Evolutionary conservation across 176 grass and related monocot genomes (phyloP).

Genomic region (Ampelocalamus luodianensis): DNA sequence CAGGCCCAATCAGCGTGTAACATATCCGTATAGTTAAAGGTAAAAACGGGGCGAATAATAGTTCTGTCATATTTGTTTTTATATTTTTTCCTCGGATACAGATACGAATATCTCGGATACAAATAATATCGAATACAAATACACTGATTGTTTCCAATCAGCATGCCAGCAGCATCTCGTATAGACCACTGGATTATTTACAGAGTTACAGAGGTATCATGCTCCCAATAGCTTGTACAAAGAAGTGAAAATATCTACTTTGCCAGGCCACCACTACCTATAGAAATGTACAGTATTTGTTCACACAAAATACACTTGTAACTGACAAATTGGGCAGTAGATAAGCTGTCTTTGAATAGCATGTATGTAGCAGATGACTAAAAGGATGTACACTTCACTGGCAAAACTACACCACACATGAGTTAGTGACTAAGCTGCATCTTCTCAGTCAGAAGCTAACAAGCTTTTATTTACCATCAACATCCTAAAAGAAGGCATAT

Average conservation of each 20-base stretch:
- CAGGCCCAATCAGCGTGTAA: no score
- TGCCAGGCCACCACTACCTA: not conserved
- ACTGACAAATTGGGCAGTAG: no score
- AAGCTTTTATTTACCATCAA: not conserved
- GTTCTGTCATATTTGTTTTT: no score
- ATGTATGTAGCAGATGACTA: slow-evolving; percentile 19
- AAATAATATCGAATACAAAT: no score
- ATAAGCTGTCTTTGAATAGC: no score
- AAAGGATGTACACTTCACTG: slow-evolving; percentile 35
- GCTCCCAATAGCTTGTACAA: not conserved
- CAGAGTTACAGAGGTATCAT: not conserved
- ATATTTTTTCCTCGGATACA: no score
- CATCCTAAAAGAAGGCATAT: slow-evolving; percentile 20
- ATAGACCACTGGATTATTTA: not conserved
- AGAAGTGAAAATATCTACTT: slow-evolving; percentile 2
- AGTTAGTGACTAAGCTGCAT: not conserved
- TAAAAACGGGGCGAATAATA: no score
- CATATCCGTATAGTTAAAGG: no score
- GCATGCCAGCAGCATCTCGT: not conserved
- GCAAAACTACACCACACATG: slow-evolving; percentile 20
- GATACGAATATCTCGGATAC: no score
- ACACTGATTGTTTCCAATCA: no score
- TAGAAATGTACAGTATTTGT: slow-evolving; percentile 21
- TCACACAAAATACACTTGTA: not conserved
- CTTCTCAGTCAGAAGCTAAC: not conserved